Base-by-base conservation (phyloP, 192 early-diverging fungal species). In the Chytriomyces hyalinus region DNA sequence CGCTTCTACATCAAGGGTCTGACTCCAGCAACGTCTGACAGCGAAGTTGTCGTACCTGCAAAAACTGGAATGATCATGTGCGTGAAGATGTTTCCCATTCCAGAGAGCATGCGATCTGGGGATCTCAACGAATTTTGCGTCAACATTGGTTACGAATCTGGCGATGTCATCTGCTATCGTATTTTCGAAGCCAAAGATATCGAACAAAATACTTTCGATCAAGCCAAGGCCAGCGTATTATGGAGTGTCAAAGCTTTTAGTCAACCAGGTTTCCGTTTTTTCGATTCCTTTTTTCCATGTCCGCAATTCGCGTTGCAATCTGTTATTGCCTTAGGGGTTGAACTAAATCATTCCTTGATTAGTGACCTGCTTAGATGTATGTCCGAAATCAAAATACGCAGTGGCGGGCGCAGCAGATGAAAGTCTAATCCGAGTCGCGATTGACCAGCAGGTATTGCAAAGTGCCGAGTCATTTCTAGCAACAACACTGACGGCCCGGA, bases 61-160 rank as follows among this genome's bases (percentile, higher is more conserved):
- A 65, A 65, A 43, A 73, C 71, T 13, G 71, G 71, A 24, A 73
- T 73, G 71, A 60, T 73, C 60, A 73, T 73, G 71, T 73, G 71
- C 48, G 6, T 70, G 20, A 43, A 51, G 8, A 7, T 70, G 17
- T 53, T 70, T 43, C 28, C 13, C 24, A 10, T 46, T 2, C 15
- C 13, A 20, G 20, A 57, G 13, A 20, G 20, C 53, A 20, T 13
- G 15, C 53, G 20, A 13, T 13, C 15, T 57, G 53, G 53, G 3
- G 15, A 20, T 4, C 53, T 13, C 3, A 20, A 13, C 15, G 20
- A n/a, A 20, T 57, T 57, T 57, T 20, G 53, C 13, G 20, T 57
- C 53, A n/a, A 20, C 11, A 6, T 65, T 2, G 63, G 24, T 15
- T 73, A 73, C 46, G 71, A 73, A 73, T 62, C 59, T 43, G 71